These are phyloP conservation scores for Henckelia pumila DNA, from an alignment of 257 asterid species.

Conservation along the genomic window DNA sequence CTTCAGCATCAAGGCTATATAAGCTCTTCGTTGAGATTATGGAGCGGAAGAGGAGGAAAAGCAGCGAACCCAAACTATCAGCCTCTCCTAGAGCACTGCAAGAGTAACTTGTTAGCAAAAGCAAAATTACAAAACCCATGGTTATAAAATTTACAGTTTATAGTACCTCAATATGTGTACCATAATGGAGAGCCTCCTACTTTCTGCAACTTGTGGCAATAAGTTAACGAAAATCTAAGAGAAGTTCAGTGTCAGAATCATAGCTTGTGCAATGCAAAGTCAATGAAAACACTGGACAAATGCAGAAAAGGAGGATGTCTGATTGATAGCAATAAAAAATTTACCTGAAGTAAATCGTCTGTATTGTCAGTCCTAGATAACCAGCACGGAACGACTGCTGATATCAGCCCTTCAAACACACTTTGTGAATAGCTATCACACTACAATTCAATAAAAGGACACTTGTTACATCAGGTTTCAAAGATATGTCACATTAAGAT, in stretches of 20 bases:
- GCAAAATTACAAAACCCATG: conserved; percentile 14
- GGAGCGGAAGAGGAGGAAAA: conserved; percentile 68
- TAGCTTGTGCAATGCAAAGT: conserved; percentile 2
- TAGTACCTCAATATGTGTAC: conserved; percentile 65
- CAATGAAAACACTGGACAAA: conserved; percentile 4
- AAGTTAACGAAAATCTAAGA: conserved; percentile 73
- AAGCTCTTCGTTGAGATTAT: conserved; percentile 49
- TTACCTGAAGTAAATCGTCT: conserved; percentile 83
- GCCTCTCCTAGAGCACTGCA: conserved; percentile 84
- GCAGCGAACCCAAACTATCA: conserved; percentile 67
- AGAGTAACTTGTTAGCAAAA: conserved; percentile 39
- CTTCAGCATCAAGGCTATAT: conserved; percentile 30
- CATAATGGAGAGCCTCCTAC: conserved; percentile 63
- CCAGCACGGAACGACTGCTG: conserved; percentile 91
- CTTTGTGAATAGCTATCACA: conserved; percentile 84
- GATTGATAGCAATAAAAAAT: conserved; percentile 15
- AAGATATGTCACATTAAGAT: background rate
- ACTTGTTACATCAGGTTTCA: conserved; percentile 21
- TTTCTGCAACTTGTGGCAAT: conserved; percentile 72
- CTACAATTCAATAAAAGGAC: conserved; percentile 39
- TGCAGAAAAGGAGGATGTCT: background rate
- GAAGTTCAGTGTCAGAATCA: conserved; percentile 24
- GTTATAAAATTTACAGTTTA: conserved; percentile 15
- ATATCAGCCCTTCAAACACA: conserved; percentile 80
- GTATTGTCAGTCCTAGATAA: conserved; percentile 50